Conservation (phyloP, 257 asterid species). For the Nicotiana otophora region DNA sequence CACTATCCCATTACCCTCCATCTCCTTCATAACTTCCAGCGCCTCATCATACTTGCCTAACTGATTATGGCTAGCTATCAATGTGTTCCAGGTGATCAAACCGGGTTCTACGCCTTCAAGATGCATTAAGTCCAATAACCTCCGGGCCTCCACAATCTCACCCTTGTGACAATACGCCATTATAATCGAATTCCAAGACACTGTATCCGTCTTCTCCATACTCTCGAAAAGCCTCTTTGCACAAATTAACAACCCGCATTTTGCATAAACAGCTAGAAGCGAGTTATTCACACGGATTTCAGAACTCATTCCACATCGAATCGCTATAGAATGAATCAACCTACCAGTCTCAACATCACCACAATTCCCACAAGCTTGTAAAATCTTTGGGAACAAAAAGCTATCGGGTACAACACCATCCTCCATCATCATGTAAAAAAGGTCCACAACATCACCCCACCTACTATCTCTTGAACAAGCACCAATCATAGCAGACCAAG, state of each 20-base stretch:
- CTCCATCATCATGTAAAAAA: constrained; percentile 55
- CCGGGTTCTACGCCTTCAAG: constrained; percentile 49
- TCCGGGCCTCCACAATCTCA: constrained; percentile 38
- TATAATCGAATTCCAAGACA: constrained; percentile 75
- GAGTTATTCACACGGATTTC: constrained; percentile 60
- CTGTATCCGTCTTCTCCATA: constrained; percentile 47
- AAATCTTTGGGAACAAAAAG: constrained; percentile 61
- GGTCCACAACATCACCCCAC: constrained; percentile 63
- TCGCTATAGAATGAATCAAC: constrained; percentile 50
- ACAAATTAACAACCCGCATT: constrained; percentile 46
- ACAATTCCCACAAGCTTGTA: constrained; percentile 66
- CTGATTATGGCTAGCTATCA: constrained; percentile 54
- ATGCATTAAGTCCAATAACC: constrained; percentile 47
- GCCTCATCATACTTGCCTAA: constrained; percentile 58
- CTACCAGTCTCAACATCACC: constrained; percentile 59
- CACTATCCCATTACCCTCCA: constrained; percentile 39
- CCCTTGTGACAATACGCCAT: constrained; percentile 57
- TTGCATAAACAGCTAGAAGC: constrained; percentile 61
- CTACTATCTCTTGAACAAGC: constrained; percentile 67
- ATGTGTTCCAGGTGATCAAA: constrained; percentile 63
- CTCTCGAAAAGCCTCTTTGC: constrained; percentile 48
- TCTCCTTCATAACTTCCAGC: constrained; percentile 50
- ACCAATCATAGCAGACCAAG: constrained; percentile 81
- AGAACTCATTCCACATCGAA: constrained; percentile 38
- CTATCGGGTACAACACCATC: constrained; percentile 55